Base-by-base conservation (phyloP, 257 asterid genomes). In the Forsythia viridissima region DNA sequence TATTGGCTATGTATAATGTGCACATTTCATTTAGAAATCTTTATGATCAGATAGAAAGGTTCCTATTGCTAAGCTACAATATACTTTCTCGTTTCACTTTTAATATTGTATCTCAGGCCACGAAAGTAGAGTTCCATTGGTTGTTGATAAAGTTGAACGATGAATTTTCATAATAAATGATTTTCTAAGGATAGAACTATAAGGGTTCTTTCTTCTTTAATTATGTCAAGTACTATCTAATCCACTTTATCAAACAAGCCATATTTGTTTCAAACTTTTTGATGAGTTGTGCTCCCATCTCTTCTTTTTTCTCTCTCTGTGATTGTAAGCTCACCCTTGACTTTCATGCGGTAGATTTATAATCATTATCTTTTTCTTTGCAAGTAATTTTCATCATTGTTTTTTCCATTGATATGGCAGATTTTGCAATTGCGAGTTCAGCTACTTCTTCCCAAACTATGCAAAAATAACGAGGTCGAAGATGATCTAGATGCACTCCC, bases 391-490 rank as follows among this genome's bases (percentile, higher is more conserved):
- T 20, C 6, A 67, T 77, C 40, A 77, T 18, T 74, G 61, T 61
- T 57, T 59, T 24, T 37, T 37, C 59, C 55, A 59, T 69, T 63
- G 66, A 57, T 39, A 42, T 68, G 55, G 80, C 92, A 91, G 96
- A 78, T 89, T 81, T 76, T 88, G 85, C 91, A 87, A 80, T 71
- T 91, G 82, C 83, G 90, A 79, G 82, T 80, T 16, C 96, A 91
- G 87, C 90, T 91, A 40, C 83, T 85, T 48, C 80, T 88, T 46
- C 87, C 87, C 40, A 85, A 87, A 87, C 83, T 84, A 82, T 89
- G 96, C 88, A 83, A 85, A 80, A 91, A 85, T 78, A 80, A 84
- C 79, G 82, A 83, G 86, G 86, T 83, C 61, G 93, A 89, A 75
- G 91, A 86, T 74, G 88, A 79, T 79, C 69, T 88, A 3, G 78